phyloP scores from a whole-genome alignment of 768 basidiomycete genomes.

The Lactarius deliciosus region DNA sequence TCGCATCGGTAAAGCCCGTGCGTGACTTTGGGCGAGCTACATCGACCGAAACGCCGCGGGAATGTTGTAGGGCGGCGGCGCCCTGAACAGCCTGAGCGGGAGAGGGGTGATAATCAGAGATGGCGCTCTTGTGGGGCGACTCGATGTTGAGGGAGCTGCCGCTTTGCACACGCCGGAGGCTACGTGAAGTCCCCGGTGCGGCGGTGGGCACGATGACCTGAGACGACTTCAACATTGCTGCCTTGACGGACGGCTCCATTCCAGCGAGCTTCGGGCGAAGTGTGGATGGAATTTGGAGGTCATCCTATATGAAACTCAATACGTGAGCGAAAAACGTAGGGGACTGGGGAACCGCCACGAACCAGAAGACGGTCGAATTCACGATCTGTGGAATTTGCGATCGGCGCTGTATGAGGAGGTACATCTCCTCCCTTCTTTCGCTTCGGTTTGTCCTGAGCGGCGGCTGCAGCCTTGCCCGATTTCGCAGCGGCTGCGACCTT shows the following conservation, averaged over 20 bases:
- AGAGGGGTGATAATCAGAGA: constrained; percentile 23
- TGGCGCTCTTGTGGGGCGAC: constrained; percentile 40
- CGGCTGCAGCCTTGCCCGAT: constrained; percentile 41
- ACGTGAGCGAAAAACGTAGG: constrained; percentile 1
- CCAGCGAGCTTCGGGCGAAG: constrained; percentile 74
- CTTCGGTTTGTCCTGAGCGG: constrained; percentile 45
- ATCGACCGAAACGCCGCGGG: constrained; percentile 64
- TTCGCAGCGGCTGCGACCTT: constrained; percentile 33
- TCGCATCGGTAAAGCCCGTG: constrained; percentile 42
- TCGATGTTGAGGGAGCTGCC: constrained; percentile 63
- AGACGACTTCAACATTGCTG: constrained; percentile 88
- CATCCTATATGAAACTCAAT: constrained; percentile 63
- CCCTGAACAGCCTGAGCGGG: background rate
- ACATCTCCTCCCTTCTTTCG: constrained; percentile 36
- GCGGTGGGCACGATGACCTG: constrained; percentile 42
- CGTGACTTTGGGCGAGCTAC: constrained; percentile 51
- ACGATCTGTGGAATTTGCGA: constrained; percentile 50
- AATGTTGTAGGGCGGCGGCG: constrained; percentile 44
- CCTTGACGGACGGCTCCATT: constrained; percentile 86
- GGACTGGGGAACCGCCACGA: constrained; percentile 33
- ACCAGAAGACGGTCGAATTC: constrained; percentile 85
- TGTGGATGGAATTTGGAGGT: constrained; percentile 80
- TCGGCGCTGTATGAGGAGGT: constrained; percentile 33
- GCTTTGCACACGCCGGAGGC: constrained; percentile 68
- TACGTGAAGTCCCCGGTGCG: constrained; percentile 50